Evolutionary conservation across 345 rosid genomes (phyloP).

Genomic region (Microthlaspi erraticum): DNA sequence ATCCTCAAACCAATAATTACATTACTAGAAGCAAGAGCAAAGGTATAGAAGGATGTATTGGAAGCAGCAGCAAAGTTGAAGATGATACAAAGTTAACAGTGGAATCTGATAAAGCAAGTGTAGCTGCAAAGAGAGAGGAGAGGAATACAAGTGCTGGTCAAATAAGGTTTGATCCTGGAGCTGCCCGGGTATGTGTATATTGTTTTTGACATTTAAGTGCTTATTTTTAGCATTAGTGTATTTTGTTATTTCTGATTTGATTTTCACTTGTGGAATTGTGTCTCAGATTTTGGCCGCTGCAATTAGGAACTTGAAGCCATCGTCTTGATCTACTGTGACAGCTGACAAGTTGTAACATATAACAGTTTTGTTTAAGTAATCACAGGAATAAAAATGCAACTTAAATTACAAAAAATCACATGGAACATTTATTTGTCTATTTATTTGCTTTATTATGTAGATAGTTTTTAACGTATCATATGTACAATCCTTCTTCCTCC

Average conservation of each 20-base stretch:
- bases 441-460: too few species aligned
- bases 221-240: not conserved
- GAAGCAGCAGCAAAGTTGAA: constrained; percentile 24
- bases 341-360: not conserved
- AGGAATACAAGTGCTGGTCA: constrained; percentile 29
- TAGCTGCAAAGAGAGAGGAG: constrained; percentile 26
- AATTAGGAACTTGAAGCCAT: constrained; percentile 45
- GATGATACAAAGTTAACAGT: constrained; percentile 9
- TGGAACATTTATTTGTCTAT: too few species aligned
- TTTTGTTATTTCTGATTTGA: constrained; percentile 21
- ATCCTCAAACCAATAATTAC: constrained; percentile 26
- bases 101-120: constrained; percentile 24
- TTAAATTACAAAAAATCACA: too few species aligned
- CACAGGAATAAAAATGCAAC: too few species aligned
- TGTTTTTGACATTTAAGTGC: not conserved
- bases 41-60: constrained; percentile 27
- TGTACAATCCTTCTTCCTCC: constrained; percentile 40
- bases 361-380: not conserved
- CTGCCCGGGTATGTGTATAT: constrained; percentile 42
- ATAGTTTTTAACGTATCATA: constrained; percentile 5
- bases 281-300: constrained; percentile 45
- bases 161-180: constrained; percentile 38
- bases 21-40: constrained; percentile 37
- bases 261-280: not conserved
- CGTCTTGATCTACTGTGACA: constrained; percentile 28